Percentiles rank a stretch among this genome's conserved stretches.
Conservation (phyloP, 2,329 filamentous ascomycete genomes). For the Cladophialophora exuberans region DNA sequence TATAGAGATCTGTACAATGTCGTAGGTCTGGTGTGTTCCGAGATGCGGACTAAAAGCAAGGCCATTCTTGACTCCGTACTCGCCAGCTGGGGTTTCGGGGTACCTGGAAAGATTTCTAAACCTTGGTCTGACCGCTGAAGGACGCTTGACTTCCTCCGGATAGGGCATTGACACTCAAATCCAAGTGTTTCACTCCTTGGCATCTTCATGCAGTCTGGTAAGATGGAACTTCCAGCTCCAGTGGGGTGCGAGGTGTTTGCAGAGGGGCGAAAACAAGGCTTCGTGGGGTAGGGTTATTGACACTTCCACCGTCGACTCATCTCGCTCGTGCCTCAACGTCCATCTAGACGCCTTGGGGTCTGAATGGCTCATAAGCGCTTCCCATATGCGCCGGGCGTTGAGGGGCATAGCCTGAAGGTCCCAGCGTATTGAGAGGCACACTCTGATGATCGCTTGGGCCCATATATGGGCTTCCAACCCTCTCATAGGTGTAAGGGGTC, state of each 20-base stretch:
- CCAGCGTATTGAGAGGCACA: conserved; percentile 29
- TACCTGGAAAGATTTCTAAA: no score
- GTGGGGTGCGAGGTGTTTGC: no score
- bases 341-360: conserved; percentile 23
- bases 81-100: no score
- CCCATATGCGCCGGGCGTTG: conserved; percentile 7
- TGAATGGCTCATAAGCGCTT: conserved; percentile 30
- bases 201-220: not conserved
- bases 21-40: no score
- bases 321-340: not conserved
- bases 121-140: no score
- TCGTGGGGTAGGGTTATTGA: not conserved
- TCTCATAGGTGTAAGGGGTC: conserved; percentile 64
- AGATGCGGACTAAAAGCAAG: no score
- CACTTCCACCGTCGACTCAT: not conserved
- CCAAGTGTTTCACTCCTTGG: not conserved
- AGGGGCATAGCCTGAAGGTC: conserved; percentile 7
- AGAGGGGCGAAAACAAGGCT: no score
- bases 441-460: conserved; percentile 32
- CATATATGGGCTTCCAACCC: conserved; percentile 45
- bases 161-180: not conserved
- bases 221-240: not conserved
- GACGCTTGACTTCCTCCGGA: not conserved
- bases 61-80: no score
- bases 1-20: no score